Evolutionary conservation across 2,329 filamentous ascomycete genomes (phyloP).

Genomic region (Pyrenochaeta sp.): DNA sequence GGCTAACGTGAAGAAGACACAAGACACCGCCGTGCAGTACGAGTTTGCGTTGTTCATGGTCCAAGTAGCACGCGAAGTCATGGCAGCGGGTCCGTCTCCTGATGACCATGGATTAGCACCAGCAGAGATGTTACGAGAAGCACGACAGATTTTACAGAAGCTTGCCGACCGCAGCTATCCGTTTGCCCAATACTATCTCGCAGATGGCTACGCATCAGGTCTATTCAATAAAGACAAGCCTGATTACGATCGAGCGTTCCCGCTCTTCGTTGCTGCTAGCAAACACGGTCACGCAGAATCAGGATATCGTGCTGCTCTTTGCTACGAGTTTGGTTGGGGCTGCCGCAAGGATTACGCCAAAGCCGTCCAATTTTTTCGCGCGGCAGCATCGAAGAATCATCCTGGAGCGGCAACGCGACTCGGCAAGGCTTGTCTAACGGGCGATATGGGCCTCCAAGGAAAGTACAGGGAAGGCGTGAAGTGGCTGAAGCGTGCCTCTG

Average conservation of each 20-base stretch:
- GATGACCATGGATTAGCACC: constrained; percentile 55
- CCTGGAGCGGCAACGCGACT: constrained; percentile 94
- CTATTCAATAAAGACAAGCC: constrained; percentile 94
- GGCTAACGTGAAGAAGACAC: constrained; percentile 96
- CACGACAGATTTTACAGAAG: constrained; percentile 85
- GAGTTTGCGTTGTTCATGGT: constrained; percentile 96
- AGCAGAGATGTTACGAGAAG: constrained; percentile 80
- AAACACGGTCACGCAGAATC: constrained; percentile 98
- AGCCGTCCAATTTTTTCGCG: constrained; percentile 90
- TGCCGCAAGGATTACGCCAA: constrained; percentile 88
- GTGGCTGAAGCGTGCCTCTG: constrained; percentile 92
- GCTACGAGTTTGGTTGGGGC: constrained; percentile 98
- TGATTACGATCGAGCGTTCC: constrained; percentile 90
- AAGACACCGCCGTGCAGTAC: constrained; percentile 87
- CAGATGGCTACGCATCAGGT: constrained; percentile 91
- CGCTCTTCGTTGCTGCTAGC: constrained; percentile 88
- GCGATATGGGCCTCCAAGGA: constrained; percentile 84
- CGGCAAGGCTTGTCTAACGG: constrained; percentile 86
- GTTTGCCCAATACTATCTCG: constrained; percentile 97
- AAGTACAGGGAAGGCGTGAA: constrained; percentile 91
- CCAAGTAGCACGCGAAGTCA: constrained; percentile 81
- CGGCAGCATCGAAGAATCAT: constrained; percentile 90
- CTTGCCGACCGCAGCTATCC: constrained; percentile 89
- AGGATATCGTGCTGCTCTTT: constrained; percentile 88
- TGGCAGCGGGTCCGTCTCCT: constrained; percentile 33